Evolutionary conservation across 495 filamentous ascomycete genomes (phyloP), one percentile per base, ranked within the genome.

Genomic region (Penicillium pancosmium): DNA sequence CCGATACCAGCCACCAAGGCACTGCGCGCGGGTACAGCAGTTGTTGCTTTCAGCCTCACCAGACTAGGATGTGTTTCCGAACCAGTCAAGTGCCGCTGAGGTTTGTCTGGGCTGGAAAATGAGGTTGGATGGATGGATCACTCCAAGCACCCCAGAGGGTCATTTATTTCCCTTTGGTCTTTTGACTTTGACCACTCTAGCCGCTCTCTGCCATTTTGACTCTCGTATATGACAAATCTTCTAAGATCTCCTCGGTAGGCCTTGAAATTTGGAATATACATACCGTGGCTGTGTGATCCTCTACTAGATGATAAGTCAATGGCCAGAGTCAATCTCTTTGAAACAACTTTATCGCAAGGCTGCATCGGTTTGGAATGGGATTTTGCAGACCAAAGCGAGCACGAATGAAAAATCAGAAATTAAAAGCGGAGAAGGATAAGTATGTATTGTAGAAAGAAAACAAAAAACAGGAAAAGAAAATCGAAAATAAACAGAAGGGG

Each of bases 11-110:
- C 60, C 62, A 55, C 59, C 61, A 66, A 50, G 41, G 50, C 54
- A 54, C 64, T 48, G 57, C 60, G 60, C 65, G 64, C 60, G 65
- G 64, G 46, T 60, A 56, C 31, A 48, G 43, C 36, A 40, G 16
- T 5, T 44, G 41, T 35, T 44, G 27, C 50, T 60, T 66, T 68
- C 68, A 70, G 68, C 68, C 68, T 70, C 68, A 67, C 50, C 27
- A 16, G 40, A 35, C 50, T 35, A 38, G 46, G 31, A 58, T 33
- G 53, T 19, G 33, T 38, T 12, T 57, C 44, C 18, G 43, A 33
- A 54, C 68, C 68, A 70, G 65, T 70, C 60, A 50, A 64, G 62
- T 68, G 56, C 62, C 65, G 65, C 68, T 60, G 41, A 13, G n/a
- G 16, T 10, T 10, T 21, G n/a, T n/a, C 16, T 44, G 16, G 41